Evolutionary conservation across 1,284 basidiomycete genomes (phyloP), one percentile per base, ranked within the genome.

Genomic region (Phellinidium pouzarii): DNA sequence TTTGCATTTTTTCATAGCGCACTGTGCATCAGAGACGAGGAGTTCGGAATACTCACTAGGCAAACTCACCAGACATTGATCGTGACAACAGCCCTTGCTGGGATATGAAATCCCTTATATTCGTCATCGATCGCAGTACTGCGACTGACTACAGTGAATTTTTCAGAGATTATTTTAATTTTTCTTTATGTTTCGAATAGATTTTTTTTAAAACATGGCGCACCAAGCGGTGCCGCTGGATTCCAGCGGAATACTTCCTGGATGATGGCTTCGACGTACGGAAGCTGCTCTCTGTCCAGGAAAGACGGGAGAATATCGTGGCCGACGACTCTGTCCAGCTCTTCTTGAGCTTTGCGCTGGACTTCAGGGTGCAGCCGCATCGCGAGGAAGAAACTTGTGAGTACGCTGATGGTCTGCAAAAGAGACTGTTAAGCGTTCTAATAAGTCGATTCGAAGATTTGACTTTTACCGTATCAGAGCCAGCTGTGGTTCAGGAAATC

Each of bases 381-480:
- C 2, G 68, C 66, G 9, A 73, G 61, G 58, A 72, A 65, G 58
- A 73, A 71, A n/a, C 71, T 69, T 56, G 74, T 72, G 52, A 78
- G 66, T 3, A 72, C 70, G 26, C 76, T 76, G 49, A 77, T 73
- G 23, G 74, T 78, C 75, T 78, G 53, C 6, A 19, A 49, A 34
- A 14, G 19, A 20, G 58, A 37, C 59, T 54, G 23, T 6, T 3
- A 29, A 12, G 27, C 3, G 22, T n/a, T n/a, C 9, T 17, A 8
- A 6, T 17, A 6, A 42, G 17, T 31, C 29, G 20, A 64, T 26
- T 1, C 3, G 8, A 57, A 55, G 29, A 61, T 38, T 23, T 8
- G 27, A 31, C 9, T 17, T 27, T 40, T 27, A 49, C 47, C 11
- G 47, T 40, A 25, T 49, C 47, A 31, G 36, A 40, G 11, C 47